These are phyloP conservation scores for Solidago caesia DNA, from an alignment of 129 eudicot species.

Conservation along the genomic window DNA sequence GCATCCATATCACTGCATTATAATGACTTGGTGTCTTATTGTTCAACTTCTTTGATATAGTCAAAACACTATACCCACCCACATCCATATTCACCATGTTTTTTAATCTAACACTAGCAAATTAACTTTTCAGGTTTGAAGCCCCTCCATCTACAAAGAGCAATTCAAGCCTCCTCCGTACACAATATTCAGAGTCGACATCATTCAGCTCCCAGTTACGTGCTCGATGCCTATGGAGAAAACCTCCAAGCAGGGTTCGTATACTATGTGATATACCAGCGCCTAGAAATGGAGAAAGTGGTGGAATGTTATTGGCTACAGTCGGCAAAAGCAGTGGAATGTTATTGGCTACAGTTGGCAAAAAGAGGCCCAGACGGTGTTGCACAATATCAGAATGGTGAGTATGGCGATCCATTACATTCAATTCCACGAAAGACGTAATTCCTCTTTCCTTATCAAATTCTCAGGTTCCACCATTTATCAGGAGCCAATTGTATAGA, in stretches of 20 bases:
- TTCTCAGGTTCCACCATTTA: slow-evolving; percentile 4
- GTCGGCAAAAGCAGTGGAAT: no score
- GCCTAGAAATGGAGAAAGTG: no score
- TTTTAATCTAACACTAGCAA: slow-evolving; percentile 17
- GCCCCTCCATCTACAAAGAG: not conserved
- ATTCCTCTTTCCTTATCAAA: slow-evolving; percentile 2
- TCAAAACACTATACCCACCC: not conserved
- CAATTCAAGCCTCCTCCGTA: not conserved
- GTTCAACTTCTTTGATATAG: no score
- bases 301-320: no score
- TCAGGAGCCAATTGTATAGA: not conserved
- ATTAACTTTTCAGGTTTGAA: not conserved
- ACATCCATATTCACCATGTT: slow-evolving; percentile 2
- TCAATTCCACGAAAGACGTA: slow-evolving; percentile 26
- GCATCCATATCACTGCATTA: no score
- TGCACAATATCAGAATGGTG: not conserved
- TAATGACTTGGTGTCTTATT: no score
- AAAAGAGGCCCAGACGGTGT: not conserved
- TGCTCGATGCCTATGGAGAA: slow-evolving; percentile 1
- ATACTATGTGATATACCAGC: no score
- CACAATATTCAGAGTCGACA: not conserved
- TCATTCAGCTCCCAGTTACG: not conserved
- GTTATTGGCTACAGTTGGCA: not conserved
- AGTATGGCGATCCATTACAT: slow-evolving; percentile 32
- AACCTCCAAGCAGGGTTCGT: not conserved